Evolutionary conservation across 257 asterid species (phyloP).

Genomic region (Jacaranda copaia): DNA sequence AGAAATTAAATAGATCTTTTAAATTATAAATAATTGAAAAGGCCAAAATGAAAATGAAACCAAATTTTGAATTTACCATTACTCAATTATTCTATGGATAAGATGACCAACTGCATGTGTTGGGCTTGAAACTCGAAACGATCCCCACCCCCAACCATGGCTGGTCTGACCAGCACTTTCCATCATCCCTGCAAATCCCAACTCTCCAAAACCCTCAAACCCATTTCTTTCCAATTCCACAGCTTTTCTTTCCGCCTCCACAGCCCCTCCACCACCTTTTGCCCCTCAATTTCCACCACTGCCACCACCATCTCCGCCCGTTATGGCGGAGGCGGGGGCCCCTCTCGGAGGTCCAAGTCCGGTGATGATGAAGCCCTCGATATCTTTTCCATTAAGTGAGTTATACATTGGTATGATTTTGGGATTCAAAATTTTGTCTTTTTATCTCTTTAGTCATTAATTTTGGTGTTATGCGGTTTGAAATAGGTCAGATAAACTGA

Average conservation of each 20-base stretch:
- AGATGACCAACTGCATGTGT: slow-evolving; percentile 44
- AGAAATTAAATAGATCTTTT: too few relatives aligned
- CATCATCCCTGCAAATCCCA: slow-evolving; percentile 57
- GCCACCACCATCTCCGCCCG: slow-evolving; percentile 61
- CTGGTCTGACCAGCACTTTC: slow-evolving; percentile 82
- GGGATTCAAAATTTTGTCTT: not conserved
- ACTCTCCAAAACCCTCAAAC: slow-evolving; percentile 43
- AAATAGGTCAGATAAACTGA: slow-evolving; percentile 83
- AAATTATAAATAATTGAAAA: too few relatives aligned
- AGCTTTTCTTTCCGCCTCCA: slow-evolving; percentile 46
- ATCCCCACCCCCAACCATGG: slow-evolving; percentile 56
- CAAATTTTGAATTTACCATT: not conserved
- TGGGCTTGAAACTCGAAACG: slow-evolving; percentile 31
- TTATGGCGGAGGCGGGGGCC: slow-evolving; percentile 63
- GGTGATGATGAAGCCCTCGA: slow-evolving; percentile 77
- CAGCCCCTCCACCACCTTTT: slow-evolving; percentile 34
- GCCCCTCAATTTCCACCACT: slow-evolving; percentile 44
- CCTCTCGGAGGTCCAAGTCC: slow-evolving; percentile 47
- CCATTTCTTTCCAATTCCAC: slow-evolving; percentile 43
- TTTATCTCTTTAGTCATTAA: slow-evolving; percentile 28
- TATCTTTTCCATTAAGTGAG: slow-evolving; percentile 68
- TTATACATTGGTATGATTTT: slow-evolving; percentile 1
- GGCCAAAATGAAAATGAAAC: too few relatives aligned
- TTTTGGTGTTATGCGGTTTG: slow-evolving; percentile 38
- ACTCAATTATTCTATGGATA: slow-evolving; percentile 40